Conservation (phyloP, 2,329 filamentous ascomycete genomes). For the Drechslera avenae region DNA sequence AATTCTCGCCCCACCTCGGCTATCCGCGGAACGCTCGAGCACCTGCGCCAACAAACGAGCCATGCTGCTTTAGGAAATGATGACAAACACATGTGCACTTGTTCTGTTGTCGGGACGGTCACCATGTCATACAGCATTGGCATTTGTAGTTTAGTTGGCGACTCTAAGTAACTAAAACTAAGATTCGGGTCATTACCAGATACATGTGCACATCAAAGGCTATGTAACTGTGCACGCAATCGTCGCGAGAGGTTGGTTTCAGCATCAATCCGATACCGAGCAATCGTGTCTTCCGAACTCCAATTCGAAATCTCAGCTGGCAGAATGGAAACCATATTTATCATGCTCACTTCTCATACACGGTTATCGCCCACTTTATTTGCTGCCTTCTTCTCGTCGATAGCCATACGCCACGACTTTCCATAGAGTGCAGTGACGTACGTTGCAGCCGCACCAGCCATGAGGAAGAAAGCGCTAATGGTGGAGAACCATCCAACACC, state of each 20-base stretch:
- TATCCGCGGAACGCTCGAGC: constrained; percentile 15
- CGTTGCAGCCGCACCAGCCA: constrained; percentile 53
- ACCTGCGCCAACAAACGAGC: background rate
- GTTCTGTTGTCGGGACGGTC: too few relatives aligned
- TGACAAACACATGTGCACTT: background rate
- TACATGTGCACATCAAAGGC: too few relatives aligned
- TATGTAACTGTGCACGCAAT: background rate
- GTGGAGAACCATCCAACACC: constrained; percentile 84
- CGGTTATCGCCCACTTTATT: constrained; percentile 41
- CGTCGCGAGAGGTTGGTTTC: too few relatives aligned
- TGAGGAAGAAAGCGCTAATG: constrained; percentile 65
- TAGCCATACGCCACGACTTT: constrained; percentile 57
- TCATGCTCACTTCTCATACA: constrained; percentile 16
- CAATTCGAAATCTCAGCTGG: too few relatives aligned
- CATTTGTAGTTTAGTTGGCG: background rate
- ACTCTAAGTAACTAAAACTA: too few relatives aligned
- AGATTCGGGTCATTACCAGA: too few relatives aligned
- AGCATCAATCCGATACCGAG: too few relatives aligned
- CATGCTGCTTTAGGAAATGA: background rate
- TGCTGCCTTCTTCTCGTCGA: constrained; percentile 57
- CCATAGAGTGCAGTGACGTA: constrained; percentile 59
- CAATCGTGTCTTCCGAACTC: too few relatives aligned
- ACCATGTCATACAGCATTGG: background rate
- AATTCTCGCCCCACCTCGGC: constrained; percentile 39
- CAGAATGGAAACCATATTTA: too few relatives aligned